Evolutionary conservation across 1,139 yeast species (phyloP).

Genomic region (Hanseniaspora sp.): DNA sequence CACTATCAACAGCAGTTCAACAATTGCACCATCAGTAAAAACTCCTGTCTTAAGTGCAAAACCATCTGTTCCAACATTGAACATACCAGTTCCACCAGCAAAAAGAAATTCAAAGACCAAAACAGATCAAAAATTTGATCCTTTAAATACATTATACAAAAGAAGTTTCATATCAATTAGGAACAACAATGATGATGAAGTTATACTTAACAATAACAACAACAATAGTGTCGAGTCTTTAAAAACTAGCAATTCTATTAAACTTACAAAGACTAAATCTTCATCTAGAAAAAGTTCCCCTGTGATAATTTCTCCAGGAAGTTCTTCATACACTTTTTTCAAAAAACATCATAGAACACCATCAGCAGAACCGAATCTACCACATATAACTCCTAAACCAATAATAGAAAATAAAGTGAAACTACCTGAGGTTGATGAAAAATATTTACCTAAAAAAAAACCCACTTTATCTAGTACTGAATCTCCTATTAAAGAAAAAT

Average conservation of each 20-base stretch:
- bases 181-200: constrained; percentile 15
- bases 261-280: neutral
- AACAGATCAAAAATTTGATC: constrained; percentile 26
- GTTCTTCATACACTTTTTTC: constrained; percentile 36
- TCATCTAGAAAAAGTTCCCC: constrained; percentile 15
- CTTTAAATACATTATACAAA: constrained; percentile 28
- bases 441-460: constrained; percentile 4
- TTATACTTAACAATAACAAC: neutral
- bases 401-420: neutral
- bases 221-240: neutral
- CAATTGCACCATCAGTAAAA: neutral
- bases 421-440: neutral
- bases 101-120: constrained; percentile 7
- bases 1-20: neutral
- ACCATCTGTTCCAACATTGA: constrained; percentile 3
- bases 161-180: constrained; percentile 29
- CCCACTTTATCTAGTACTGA: neutral
- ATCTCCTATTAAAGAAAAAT: constrained; percentile 18
- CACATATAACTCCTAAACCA: too few relatives aligned
- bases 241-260: neutral
- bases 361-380: neutral
- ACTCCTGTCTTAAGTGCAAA: neutral
- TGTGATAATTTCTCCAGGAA: constrained; percentile 15
- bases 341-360: constrained; percentile 42
- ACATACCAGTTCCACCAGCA: constrained; percentile 2